phyloP scores from a whole-genome alignment of 2,329 filamentous ascomycete species.

The Tolypocladium inflatum region DNA sequence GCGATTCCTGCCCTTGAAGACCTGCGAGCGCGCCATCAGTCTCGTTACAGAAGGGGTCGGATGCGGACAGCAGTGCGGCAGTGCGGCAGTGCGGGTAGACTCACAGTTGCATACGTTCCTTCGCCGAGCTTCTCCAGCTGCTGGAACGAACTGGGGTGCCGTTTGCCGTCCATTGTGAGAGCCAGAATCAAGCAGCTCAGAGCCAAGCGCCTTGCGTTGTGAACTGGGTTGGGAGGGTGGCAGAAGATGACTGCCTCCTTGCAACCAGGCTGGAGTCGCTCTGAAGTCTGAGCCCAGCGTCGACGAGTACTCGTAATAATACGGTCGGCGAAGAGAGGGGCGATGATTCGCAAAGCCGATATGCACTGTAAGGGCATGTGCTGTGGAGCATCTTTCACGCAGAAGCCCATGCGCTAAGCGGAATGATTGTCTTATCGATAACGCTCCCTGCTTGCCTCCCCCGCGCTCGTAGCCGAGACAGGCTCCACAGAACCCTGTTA shows the following conservation, averaged over 20 bases:
- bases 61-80: not conserved
- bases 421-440: not conserved
- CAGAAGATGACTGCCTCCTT: not conserved
- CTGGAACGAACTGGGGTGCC: slow-evolving; percentile 95
- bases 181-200: not conserved
- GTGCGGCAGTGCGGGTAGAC: slow-evolving; percentile 15
- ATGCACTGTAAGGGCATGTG: not conserved
- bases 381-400: not conserved
- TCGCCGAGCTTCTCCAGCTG: slow-evolving; percentile 98
- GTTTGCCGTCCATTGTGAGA: slow-evolving; percentile 72
- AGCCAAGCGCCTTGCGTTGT: not conserved
- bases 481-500: not conserved
- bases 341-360: slow-evolving; percentile 1
- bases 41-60: not conserved
- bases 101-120: slow-evolving; percentile 94
- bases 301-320: too few species aligned
- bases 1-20: slow-evolving; percentile 96
- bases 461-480: not conserved
- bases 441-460: not conserved
- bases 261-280: not conserved
- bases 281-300: not conserved
- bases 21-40: slow-evolving; percentile 39
- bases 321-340: slow-evolving; percentile 1
- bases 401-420: not conserved
- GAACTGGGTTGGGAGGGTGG: not conserved